phyloP scores from a whole-genome alignment of 176 grass and related monocot species.

The Ensete glaucum region DNA sequence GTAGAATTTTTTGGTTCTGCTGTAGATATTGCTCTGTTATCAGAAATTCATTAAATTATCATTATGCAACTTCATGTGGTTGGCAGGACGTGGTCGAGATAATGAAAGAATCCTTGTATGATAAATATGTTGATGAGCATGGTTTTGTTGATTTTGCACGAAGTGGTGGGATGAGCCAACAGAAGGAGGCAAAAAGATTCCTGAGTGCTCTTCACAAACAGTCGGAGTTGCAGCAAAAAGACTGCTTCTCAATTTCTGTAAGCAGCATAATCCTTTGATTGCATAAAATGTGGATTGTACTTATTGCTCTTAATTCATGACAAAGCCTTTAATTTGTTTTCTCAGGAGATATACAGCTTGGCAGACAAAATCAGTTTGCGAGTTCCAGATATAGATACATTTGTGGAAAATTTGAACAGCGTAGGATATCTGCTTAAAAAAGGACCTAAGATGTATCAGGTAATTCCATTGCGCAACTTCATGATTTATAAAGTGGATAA shows the following conservation, averaged over 20 bases:
- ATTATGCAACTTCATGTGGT: neutral
- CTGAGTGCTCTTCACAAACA: constrained; percentile 48
- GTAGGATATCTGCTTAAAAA: constrained; percentile 39
- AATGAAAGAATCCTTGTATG: constrained; percentile 26
- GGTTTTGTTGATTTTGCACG: constrained; percentile 76
- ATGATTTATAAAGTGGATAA: neutral
- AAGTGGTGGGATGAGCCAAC: constrained; percentile 71
- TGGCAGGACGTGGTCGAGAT: constrained; percentile 55
- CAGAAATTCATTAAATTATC: neutral
- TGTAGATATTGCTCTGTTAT: neutral
- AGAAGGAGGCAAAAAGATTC: constrained; percentile 59
- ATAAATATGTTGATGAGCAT: constrained; percentile 81
- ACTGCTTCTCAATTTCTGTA: constrained; percentile 71
- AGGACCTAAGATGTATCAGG: constrained; percentile 61
- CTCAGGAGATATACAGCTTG: constrained; percentile 56
- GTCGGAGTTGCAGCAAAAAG: constrained; percentile 54
- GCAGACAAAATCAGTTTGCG: constrained; percentile 56
- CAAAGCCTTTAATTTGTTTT: constrained; percentile 9
- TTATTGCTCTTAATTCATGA: neutral
- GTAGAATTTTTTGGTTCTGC: neutral
- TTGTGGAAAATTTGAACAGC: constrained; percentile 57
- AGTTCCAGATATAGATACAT: constrained; percentile 46
- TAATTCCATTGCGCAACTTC: constrained; percentile 4
- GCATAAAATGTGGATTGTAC: neutral
- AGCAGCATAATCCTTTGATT: constrained; percentile 6